Evolutionary conservation across 148 eudicot genomes (phyloP).

Genomic region (Beta vulgaris): DNA sequence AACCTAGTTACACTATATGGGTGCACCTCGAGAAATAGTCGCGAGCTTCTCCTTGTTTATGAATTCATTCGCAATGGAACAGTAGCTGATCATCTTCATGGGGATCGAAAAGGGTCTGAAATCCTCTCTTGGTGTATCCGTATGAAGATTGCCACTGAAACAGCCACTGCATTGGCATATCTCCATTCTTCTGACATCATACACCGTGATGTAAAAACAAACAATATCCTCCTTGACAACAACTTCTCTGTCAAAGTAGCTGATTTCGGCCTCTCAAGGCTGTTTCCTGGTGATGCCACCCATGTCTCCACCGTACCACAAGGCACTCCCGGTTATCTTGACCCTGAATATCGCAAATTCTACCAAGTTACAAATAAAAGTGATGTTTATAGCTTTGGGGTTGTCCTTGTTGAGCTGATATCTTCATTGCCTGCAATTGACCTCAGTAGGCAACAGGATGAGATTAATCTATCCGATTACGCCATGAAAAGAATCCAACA

Average conservation of each 20-base stretch:
- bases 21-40: background rate
- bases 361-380: background rate
- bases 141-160: background rate
- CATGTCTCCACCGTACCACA: background rate
- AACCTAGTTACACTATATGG: background rate
- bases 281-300: background rate
- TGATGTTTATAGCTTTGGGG: conserved; percentile 1
- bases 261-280: background rate
- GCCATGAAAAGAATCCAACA: background rate
- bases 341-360: background rate
- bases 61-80: background rate
- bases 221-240: background rate
- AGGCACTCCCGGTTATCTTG: background rate
- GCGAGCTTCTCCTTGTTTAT: conserved; percentile 3
- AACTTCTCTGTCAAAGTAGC: conserved; percentile 4
- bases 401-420: conserved; percentile 1
- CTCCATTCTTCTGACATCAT: background rate
- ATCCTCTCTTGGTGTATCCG: background rate
- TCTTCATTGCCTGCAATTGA: background rate
- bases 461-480: background rate
- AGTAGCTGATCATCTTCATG: conserved; percentile 3
- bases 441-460: background rate
- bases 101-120: background rate
- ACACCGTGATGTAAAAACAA: no score
- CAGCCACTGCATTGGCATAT: background rate